Base-by-base conservation (phyloP, 169 alveolate genomes). In the Hepatocystis sp. region DNA sequence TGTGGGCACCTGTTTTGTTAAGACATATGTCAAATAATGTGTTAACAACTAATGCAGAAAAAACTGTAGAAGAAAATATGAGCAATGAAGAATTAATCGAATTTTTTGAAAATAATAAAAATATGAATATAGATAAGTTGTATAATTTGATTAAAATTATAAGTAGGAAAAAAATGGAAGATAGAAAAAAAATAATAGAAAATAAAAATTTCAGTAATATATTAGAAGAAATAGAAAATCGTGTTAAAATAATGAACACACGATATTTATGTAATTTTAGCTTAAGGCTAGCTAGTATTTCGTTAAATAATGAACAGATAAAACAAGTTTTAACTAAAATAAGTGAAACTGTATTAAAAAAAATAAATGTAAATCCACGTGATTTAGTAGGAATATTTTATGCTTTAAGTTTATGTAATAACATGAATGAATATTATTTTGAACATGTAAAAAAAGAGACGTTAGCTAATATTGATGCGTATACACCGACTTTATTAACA, bases 371-470 rank as follows among this genome's bases (percentile, higher is more conserved):
- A 19, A 78, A 55, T 27, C 89, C 89, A 17, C 81, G 89, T 21
- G 89, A 78, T 53, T 47, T 78, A 52, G 89, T 78, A 61, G 89
- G 89, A 2, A 78, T 63, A 32, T 60, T 81, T 49, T 78, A 61
- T 78, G 65, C 89, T 15, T 42, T 78, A 61, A 61, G 89, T 63
- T 61, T 78, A 28, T 78, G 89, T 52, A 78, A 78, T 40, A 78
- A 78, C 34, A 65, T 78, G 67, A 78, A 78, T 78, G 89, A 78
- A 36, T 78, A 78, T 63, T 78, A 61, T 78, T 78, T 78, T 61
- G 89, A 78, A 34, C 89, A 78, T 46, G 42, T 78, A 15, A 78
- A 78, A 78, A 78, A 78, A 65, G 89, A 78, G 47, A 78, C 89
- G 7, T 49, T 78, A 32, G 44, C 89, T 1, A 78, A 78, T 28